Conservation (phyloP, 139 green algal genomes). For the Chlamydomonas schloesseri region DNA sequence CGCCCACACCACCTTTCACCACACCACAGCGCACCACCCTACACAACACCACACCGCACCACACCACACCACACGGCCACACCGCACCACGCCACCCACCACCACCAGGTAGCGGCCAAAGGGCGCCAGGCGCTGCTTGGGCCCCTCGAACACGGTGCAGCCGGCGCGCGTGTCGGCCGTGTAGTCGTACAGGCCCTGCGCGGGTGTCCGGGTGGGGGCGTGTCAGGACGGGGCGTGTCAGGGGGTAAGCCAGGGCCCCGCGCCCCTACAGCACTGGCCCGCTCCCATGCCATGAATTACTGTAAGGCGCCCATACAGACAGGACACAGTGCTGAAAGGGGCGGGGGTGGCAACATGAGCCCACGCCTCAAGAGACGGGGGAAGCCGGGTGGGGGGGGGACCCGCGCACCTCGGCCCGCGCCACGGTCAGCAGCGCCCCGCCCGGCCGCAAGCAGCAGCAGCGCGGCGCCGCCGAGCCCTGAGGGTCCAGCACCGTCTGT, state of each 20-base stretch:
- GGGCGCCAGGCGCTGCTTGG: slow-evolving; percentile 70
- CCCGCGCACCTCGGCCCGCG: not conserved
- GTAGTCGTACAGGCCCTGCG: slow-evolving; percentile 88
- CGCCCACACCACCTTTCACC: not conserved
- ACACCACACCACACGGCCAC: not conserved
- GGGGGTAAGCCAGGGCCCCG: too few species aligned
- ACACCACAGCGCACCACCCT: too few species aligned
- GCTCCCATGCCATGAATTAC: too few species aligned
- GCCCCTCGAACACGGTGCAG: slow-evolving; percentile 79
- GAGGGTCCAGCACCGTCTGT: slow-evolving; percentile 69
- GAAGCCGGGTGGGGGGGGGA: too few species aligned
- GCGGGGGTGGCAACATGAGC: too few species aligned
- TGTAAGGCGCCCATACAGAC: too few species aligned
- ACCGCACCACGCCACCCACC: slow-evolving; percentile 20
- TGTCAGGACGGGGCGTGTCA: not conserved
- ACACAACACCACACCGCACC: not conserved
- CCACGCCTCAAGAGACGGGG: too few species aligned
- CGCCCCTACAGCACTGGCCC: too few species aligned
- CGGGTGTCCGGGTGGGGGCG: not conserved
- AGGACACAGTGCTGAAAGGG: too few species aligned
- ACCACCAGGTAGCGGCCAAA: slow-evolving; percentile 75
- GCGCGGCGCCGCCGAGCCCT: slow-evolving; percentile 36
- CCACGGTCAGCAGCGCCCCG: slow-evolving; percentile 37
- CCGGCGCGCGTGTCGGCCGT: slow-evolving; percentile 73
- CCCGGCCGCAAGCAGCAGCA: slow-evolving; percentile 45